Evolutionary conservation across 768 basidiomycete species (phyloP).

Genomic region (Podaxis sp.): DNA sequence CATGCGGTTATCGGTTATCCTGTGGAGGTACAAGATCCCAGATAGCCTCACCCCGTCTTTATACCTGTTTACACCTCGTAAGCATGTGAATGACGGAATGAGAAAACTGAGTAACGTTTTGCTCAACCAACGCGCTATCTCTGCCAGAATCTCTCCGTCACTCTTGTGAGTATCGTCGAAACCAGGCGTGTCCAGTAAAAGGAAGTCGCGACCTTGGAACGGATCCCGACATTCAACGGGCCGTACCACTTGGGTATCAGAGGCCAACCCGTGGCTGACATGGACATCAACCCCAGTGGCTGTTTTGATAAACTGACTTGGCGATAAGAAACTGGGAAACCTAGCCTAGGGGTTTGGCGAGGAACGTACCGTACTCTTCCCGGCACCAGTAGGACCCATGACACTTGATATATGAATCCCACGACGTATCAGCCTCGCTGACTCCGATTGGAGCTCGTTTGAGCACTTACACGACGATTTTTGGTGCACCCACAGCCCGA

Average conservation of each 20-base stretch:
- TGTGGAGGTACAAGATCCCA: constrained; percentile 15
- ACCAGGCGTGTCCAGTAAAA: constrained; percentile 19
- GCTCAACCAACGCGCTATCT: constrained; percentile 14
- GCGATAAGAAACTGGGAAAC: background rate
- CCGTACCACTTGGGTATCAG: constrained; percentile 13
- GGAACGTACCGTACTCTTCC: constrained; percentile 21
- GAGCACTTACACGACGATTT: constrained; percentile 13
- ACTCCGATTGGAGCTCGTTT: background rate
- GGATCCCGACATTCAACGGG: background rate
- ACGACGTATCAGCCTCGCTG: background rate
- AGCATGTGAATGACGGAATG: background rate
- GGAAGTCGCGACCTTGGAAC: background rate
- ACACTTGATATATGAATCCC: constrained; percentile 13
- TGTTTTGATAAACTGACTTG: constrained; percentile 17
- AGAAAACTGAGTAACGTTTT: constrained; percentile 1
- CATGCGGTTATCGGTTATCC: constrained; percentile 12
- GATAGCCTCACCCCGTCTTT: background rate
- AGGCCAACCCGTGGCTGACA: constrained; percentile 7
- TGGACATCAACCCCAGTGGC: background rate
- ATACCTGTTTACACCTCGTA: background rate
- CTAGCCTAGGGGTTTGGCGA: background rate
- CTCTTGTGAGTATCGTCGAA: constrained; percentile 17
- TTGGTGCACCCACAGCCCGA: background rate
- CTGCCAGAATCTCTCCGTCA: constrained; percentile 13
- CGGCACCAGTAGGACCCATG: constrained; percentile 26